Conservation (phyloP, 2,329 filamentous ascomycete genomes). For the Periglandula ipomoeae region DNA sequence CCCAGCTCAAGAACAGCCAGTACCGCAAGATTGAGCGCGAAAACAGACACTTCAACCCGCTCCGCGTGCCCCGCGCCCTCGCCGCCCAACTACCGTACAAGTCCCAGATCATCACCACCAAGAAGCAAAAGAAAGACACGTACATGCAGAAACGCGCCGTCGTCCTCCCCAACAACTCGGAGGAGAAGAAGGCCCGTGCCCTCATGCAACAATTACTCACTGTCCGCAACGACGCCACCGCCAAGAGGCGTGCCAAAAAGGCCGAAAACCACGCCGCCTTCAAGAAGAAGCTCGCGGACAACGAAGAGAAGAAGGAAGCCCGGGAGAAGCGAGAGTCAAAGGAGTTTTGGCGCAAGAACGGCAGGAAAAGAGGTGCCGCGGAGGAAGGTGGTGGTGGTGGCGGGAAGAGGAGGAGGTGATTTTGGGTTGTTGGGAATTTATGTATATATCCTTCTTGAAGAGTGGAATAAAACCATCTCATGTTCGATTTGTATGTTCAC, state of each 20-base stretch:
- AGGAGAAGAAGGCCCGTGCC: constrained; percentile 82
- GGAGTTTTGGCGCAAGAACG: constrained; percentile 88
- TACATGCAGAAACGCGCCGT: constrained; percentile 96
- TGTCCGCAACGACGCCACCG: constrained; percentile 80
- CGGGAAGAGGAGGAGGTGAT: constrained; percentile 25
- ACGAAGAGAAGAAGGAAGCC: constrained; percentile 74
- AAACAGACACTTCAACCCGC: constrained; percentile 67
- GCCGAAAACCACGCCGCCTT: constrained; percentile 77
- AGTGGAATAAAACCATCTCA: background rate
- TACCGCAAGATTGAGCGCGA: constrained; percentile 64
- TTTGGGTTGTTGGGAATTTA: background rate
- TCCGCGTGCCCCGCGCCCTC: constrained; percentile 68
- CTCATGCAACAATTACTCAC: constrained; percentile 91
- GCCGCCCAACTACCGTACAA: constrained; percentile 85
- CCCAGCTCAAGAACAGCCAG: constrained; percentile 71
- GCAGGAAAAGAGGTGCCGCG: constrained; percentile 51
- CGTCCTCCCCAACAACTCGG: constrained; percentile 65
- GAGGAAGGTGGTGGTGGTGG: constrained; percentile 29
- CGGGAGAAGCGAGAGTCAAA: constrained; percentile 86
- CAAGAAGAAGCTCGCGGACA: constrained; percentile 72
- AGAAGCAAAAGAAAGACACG: constrained; percentile 69
- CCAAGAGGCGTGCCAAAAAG: constrained; percentile 76
- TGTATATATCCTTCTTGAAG: background rate
- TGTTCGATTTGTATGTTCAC: no score
- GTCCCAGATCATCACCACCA: constrained; percentile 76